Base-by-base conservation (phyloP, 805 yeast species). In the Candida tammaniensis region DNA sequence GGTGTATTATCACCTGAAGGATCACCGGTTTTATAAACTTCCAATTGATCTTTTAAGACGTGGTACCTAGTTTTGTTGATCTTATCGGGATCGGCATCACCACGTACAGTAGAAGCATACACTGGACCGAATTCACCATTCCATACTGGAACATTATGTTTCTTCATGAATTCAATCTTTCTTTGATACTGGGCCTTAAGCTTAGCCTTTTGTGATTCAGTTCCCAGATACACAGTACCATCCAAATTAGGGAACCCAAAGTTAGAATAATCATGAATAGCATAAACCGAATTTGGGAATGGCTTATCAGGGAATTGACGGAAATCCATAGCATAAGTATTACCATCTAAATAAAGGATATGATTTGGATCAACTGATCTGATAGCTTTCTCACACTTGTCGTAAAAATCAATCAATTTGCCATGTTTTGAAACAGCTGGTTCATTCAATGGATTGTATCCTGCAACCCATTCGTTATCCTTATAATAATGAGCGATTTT, bases 111-210 rank as follows among this genome's bases (percentile, higher is more conserved):
- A 9, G 70, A 57, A 12, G 72, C 66, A 46, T 70, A 69, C 22
- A 72, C 74, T 7, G 77, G 75, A 21, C 78, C 75, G 48, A 72
- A 69, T 49, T 72, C 74, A 19, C 77, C 77, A 48, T 70, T 70
- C 78, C 78, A 72, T 13, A 72, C 74, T 2, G 78, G 76, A 7
- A 70, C 73, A 10, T 60, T 47, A 39, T 56, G 46, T 23, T 57
- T 42, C 24, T 43, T 45, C 65, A 67, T 67, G 49, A 58, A 68
- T 40, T 68, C 68, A 39, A 71, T 48, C 48, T 72, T 72, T 31
- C 74, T 49, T 25, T 61, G 51, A 45, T 68, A 72, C 43, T 61
- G 70, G n/a, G 36, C 35, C 35, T 54, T 43, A 35, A 72, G 43
- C 46, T 61, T 65, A 21, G 38, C 54, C 33, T 44, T 49, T 43